Base-by-base conservation (phyloP, 2,329 filamentous ascomycete species). In the Ophiobolus disseminans region DNA sequence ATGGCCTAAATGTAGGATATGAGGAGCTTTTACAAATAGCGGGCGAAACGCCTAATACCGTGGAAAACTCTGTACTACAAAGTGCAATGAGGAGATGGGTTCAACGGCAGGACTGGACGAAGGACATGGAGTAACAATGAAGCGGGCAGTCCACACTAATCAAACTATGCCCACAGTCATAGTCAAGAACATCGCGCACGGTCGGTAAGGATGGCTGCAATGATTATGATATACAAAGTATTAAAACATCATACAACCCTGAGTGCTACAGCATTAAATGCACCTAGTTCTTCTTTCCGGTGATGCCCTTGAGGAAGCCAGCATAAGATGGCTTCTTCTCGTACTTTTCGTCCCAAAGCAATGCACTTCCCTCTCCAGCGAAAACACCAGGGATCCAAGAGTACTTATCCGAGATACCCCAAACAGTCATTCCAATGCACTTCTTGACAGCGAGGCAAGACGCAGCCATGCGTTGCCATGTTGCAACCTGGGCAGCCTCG, bases 401-500 rank as follows among this genome's bases (percentile, higher is more conserved):
- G 50, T 75, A 74, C 53, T 71, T 70, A 50, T 76, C 74, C 1
- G 68, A 70, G 20, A 74, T 72, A 26, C 74, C 74, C 74, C 86
- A 89, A 37, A 72, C 51, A 3, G 73, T 75, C 34, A 76, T 69
- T 35, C 74, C 74, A 17, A 75, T 60, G 48, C 74, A 76, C 35
- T 62, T 47, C 45, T 66, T 57, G 0, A 73, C 68, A 10, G 66
- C 60, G n/a, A 74, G 53, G 49, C 74, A 76, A 4, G 70, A 67
- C 16, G 56, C 55, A 1, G 73, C 71, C n/a, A 73, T 69, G 32
- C 62, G 65, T 31, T 66, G 74, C 50, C 78, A 85, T 45, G 79
- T 78, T 17, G 65, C 62, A 1, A 76, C 76, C 66, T 86, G 82
- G 13, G 76, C 75, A 26, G 70, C 59, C 8, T 78, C 66, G 20